Evolutionary conservation across 1,284 basidiomycete genomes (phyloP).

Genomic region (Kalmanozyma brasiliensis): DNA sequence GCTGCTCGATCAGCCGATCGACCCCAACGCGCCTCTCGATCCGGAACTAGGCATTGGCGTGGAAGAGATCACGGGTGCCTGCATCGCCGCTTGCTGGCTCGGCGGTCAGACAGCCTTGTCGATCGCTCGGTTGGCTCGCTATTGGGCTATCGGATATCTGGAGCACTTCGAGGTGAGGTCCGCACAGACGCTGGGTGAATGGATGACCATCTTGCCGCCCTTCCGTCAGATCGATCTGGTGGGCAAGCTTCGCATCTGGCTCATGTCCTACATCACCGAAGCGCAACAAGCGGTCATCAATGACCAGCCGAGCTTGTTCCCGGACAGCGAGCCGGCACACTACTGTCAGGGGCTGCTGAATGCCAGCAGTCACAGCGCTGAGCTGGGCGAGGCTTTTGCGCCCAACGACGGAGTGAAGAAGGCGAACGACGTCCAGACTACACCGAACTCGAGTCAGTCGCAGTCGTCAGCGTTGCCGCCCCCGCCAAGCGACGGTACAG

Average conservation of each 20-base stretch:
- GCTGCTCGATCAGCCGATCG: constrained; percentile 44
- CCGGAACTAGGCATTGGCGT: constrained; percentile 63
- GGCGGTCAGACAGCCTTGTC: constrained; percentile 47
- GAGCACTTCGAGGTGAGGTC: constrained; percentile 58
- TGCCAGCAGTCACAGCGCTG: constrained; percentile 37
- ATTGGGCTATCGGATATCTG: constrained; percentile 58
- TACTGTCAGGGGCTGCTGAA: constrained; percentile 55
- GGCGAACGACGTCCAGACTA: constrained; percentile 12
- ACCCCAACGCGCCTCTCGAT: constrained; percentile 44
- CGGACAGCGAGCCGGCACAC: constrained; percentile 40
- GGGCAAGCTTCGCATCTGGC: constrained; percentile 58
- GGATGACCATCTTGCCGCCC: constrained; percentile 56
- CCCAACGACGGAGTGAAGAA: constrained; percentile 5
- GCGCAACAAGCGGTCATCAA: constrained; percentile 58
- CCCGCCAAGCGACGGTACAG: constrained; percentile 15
- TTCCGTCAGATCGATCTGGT: constrained; percentile 59
- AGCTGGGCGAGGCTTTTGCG: constrained; percentile 8
- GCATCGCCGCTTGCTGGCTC: constrained; percentile 57
- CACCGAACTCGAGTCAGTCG: constrained; percentile 21
- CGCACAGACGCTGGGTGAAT: constrained; percentile 55
- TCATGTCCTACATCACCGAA: constrained; percentile 60
- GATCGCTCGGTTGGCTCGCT: constrained; percentile 45
- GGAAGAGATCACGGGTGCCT: constrained; percentile 63
- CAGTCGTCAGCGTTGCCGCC: constrained; percentile 18
- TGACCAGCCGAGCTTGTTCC: constrained; percentile 47